Evolutionary conservation across 1,139 yeast genomes (phyloP).

Genomic region (Yamadazyma jaroonii): DNA sequence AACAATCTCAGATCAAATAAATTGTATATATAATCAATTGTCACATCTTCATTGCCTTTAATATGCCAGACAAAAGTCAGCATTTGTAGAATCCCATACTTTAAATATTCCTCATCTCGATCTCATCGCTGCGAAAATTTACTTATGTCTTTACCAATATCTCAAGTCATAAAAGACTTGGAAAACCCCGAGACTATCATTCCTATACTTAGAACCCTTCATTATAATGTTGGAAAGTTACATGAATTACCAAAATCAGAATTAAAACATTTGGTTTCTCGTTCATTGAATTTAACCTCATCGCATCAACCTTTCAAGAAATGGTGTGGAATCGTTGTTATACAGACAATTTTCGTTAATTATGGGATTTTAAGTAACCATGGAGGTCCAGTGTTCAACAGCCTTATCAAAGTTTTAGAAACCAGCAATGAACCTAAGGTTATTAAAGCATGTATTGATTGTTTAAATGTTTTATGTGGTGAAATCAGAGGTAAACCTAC

Average conservation of each 20-base stretch:
- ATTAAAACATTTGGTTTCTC: constrained; percentile 52
- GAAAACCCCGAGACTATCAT: constrained; percentile 35
- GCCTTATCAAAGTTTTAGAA: constrained; percentile 56
- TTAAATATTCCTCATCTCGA: constrained; percentile 1
- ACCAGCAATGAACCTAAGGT: constrained; percentile 42
- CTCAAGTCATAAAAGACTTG: constrained; percentile 31
- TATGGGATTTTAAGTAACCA: constrained; percentile 55
- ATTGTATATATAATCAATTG: too few relatives aligned
- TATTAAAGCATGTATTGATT: constrained; percentile 48
- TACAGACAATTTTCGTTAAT: constrained; percentile 49
- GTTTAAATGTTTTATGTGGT: constrained; percentile 47
- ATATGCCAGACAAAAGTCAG: too few relatives aligned
- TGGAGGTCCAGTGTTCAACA: constrained; percentile 56
- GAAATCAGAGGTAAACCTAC: constrained; percentile 78
- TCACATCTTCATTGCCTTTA: too few relatives aligned
- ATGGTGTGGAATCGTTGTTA: constrained; percentile 65
- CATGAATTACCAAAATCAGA: constrained; percentile 49
- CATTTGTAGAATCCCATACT: too few relatives aligned
- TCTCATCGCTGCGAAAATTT: constrained; percentile 10
- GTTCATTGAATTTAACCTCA: constrained; percentile 52
- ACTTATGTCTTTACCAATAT: constrained; percentile 33
- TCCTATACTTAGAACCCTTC: constrained; percentile 31
- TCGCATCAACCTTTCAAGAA: constrained; percentile 47
- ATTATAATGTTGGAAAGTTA: constrained; percentile 29
- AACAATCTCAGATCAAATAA: too few relatives aligned